Evolutionary conservation across 257 asterid species (phyloP).

Genomic region (Solanum habrochaites): DNA sequence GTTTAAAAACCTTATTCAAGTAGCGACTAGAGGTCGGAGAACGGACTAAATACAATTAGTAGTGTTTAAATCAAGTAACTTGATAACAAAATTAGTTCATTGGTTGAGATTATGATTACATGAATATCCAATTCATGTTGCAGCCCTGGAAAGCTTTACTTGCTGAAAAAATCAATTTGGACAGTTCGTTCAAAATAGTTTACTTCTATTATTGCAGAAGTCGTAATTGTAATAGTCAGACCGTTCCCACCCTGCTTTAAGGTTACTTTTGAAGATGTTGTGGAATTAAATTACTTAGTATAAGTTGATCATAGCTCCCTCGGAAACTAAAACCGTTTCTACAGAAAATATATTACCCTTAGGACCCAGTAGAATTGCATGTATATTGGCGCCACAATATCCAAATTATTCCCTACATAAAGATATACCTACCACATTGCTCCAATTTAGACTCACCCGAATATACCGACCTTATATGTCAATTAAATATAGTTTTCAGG

Average conservation of each 20-base stretch:
- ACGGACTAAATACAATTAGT: no score
- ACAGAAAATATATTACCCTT: no score
- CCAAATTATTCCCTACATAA: no score
- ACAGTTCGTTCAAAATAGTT: background rate
- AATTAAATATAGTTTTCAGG: no score
- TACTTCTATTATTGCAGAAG: background rate
- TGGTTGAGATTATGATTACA: background rate
- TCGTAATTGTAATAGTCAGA: background rate
- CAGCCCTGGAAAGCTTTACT: background rate
- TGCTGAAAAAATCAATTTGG: background rate
- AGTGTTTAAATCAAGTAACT: no score
- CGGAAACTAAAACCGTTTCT: no score
- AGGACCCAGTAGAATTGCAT: no score
- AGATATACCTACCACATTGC: no score
- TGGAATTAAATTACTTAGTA: background rate
- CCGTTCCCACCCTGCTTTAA: background rate
- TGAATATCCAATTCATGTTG: background rate
- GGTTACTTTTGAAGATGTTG: background rate
- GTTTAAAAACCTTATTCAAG: background rate
- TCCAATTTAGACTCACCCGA: no score
- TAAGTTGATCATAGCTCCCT: no score
- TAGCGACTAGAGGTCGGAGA: background rate
- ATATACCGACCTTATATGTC: no score
- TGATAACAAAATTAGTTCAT: background rate
- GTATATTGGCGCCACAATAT: no score